Percentiles rank a stretch among this genome's conserved stretches.
These are phyloP conservation scores for Diversispora eburnea DNA, from an alignment of 192 early-diverging fungal genomes.

Conservation along the genomic window DNA sequence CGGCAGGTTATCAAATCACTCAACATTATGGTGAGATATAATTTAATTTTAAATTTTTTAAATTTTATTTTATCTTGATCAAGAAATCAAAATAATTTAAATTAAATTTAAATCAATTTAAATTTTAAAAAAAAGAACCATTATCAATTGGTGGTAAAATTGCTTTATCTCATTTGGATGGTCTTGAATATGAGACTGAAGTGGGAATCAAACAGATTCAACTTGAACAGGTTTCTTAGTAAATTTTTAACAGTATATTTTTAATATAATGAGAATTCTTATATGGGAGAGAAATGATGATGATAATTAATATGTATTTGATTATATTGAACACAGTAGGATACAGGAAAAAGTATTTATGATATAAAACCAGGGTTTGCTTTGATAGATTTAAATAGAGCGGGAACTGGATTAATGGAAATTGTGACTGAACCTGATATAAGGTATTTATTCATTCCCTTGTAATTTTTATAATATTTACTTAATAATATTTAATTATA, in stretches of 20 bases:
- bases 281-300: neutral
- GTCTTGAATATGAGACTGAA: constrained; percentile 43
- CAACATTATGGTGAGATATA: constrained; percentile 61
- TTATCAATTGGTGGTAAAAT: constrained; percentile 73
- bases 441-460: constrained; percentile 26
- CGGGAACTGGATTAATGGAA: constrained; percentile 83
- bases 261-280: too few species aligned
- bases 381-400: constrained; percentile 81
- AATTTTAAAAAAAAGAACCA: constrained; percentile 47
- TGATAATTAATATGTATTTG: neutral
- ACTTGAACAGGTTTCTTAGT: constrained; percentile 63
- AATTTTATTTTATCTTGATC: neutral
- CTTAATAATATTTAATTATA: neutral
- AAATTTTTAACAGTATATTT: too few species aligned
- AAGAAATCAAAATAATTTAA: too few species aligned
- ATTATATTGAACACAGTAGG: constrained; percentile 33
- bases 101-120: neutral
- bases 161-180: constrained; percentile 55
- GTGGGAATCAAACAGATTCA: constrained; percentile 84
- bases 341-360: constrained; percentile 83
- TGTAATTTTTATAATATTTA: neutral
- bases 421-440: constrained; percentile 90
- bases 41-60: neutral
- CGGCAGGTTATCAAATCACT: constrained; percentile 93
- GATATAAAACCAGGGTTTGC: constrained; percentile 56